Conservation (phyloP, 768 basidiomycete genomes). For the Coprinopsis cinerea region DNA sequence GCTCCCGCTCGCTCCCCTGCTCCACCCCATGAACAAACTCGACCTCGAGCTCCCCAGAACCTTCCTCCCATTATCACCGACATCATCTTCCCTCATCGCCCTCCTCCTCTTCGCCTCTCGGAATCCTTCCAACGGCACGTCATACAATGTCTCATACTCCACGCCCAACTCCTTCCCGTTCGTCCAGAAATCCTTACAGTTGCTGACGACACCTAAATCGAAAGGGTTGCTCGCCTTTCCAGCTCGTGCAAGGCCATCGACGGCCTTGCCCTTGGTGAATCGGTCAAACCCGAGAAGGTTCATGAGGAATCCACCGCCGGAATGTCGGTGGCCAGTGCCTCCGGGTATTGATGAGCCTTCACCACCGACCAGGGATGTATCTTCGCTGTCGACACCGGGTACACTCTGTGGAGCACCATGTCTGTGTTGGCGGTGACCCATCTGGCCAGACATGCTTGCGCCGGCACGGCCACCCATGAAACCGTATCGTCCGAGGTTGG, state of each 20-base stretch:
- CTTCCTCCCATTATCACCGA: conserved; percentile 37
- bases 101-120: conserved; percentile 60
- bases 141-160: conserved; percentile 85
- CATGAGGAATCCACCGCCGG: conserved; percentile 70
- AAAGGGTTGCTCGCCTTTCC: conserved; percentile 85
- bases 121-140: conserved; percentile 85
- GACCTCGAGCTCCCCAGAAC: conserved; percentile 31
- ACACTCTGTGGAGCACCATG: conserved; percentile 24
- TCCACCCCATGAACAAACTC: conserved; percentile 50
- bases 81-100: conserved; percentile 60
- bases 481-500: conserved; percentile 91
- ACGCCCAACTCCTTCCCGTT: conserved; percentile 81
- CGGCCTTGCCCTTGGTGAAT: conserved; percentile 88
- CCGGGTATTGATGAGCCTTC: conserved; percentile 16
- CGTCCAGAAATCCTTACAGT: conserved; percentile 95
- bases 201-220: conserved; percentile 69
- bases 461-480: conserved; percentile 93
- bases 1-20: conserved; percentile 40
- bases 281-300: conserved; percentile 90
- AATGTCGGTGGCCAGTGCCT: conserved; percentile 31
- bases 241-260: conserved; percentile 76
- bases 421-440: conserved; percentile 63
- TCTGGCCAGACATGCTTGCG: conserved; percentile 60
- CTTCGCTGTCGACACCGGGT: conserved; percentile 44
- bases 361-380: conserved; percentile 32